These are phyloP conservation scores for Scedosporium dehoogii DNA, from an alignment of 2,329 filamentous ascomycete genomes.

Conservation along the genomic window DNA sequence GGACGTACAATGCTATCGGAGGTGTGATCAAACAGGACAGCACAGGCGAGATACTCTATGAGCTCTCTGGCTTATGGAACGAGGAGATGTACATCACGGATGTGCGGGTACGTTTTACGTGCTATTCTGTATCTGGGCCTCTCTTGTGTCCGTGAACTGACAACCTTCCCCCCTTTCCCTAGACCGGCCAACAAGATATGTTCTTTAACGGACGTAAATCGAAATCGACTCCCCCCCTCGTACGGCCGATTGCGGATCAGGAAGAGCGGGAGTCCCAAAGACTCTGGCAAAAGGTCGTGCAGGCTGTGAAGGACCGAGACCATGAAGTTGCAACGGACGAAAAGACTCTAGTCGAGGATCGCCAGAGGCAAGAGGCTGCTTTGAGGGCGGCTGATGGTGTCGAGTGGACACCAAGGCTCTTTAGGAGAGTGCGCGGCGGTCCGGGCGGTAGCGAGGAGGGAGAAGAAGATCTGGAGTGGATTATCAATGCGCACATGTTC, in stretches of 20 bases:
- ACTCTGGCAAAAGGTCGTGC: constrained; percentile 73
- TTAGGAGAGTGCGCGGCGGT: constrained; percentile 63
- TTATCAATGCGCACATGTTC: constrained; percentile 80
- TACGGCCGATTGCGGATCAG: constrained; percentile 76
- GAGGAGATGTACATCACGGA: constrained; percentile 92
- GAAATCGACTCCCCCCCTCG: constrained; percentile 63
- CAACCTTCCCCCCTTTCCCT: not conserved
- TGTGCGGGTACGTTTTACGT: constrained; percentile 48
- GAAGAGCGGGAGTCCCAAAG: constrained; percentile 81
- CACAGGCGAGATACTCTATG: constrained; percentile 79
- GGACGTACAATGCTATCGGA: constrained; percentile 92
- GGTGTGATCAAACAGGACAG: constrained; percentile 82
- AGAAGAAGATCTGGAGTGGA: constrained; percentile 88
- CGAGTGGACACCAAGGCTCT: constrained; percentile 83
- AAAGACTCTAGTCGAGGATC: constrained; percentile 93
- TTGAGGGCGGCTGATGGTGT: constrained; percentile 65
- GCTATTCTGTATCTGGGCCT: not conserved
- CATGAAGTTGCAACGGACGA: constrained; percentile 87
- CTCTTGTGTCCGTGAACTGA: constrained; percentile 10
- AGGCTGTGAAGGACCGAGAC: constrained; percentile 74
- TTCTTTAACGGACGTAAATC: constrained; percentile 80
- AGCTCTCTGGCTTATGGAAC: constrained; percentile 87
- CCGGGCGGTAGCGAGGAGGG: constrained; percentile 65
- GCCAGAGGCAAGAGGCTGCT: constrained; percentile 80
- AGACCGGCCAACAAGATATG: constrained; percentile 83